These are phyloP conservation scores for Solanum medicagineum DNA, from an alignment of 257 asterid species.

Conservation along the genomic window DNA sequence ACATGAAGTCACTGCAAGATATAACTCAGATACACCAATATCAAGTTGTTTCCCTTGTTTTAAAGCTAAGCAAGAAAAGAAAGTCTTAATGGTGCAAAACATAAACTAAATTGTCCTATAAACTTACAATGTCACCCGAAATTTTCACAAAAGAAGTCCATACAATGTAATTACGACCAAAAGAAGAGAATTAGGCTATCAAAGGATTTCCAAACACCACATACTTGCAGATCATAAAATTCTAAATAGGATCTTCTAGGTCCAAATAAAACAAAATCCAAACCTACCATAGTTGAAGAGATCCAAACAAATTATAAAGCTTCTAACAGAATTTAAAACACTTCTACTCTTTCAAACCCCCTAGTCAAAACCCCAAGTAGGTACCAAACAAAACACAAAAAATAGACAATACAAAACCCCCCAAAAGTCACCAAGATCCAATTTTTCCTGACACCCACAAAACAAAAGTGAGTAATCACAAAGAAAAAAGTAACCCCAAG, in stretches of 20 bases:
- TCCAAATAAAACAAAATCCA: background rate
- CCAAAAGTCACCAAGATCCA: background rate
- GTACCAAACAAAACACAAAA: background rate
- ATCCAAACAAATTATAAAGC: background rate
- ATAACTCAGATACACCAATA: background rate
- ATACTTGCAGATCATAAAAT: background rate
- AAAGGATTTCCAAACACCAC: background rate
- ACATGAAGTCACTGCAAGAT: background rate
- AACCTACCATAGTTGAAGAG: background rate
- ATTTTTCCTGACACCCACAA: background rate
- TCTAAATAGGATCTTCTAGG: background rate
- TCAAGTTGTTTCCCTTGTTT: background rate
- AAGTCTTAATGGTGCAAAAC: background rate
- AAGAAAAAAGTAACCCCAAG: background rate
- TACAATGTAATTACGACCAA: background rate
- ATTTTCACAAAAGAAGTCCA: background rate
- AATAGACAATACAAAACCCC: background rate
- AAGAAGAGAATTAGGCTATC: background rate
- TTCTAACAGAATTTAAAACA: background rate
- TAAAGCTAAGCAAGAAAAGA: background rate
- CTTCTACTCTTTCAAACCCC: background rate
- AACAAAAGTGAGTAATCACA: background rate
- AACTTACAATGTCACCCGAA: background rate
- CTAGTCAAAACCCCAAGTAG: background rate
- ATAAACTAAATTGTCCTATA: background rate